These are phyloP conservation scores for Pseudocercospora fijiensis DNA, from an alignment of 2,329 filamentous ascomycete species.

Conservation along the genomic window DNA sequence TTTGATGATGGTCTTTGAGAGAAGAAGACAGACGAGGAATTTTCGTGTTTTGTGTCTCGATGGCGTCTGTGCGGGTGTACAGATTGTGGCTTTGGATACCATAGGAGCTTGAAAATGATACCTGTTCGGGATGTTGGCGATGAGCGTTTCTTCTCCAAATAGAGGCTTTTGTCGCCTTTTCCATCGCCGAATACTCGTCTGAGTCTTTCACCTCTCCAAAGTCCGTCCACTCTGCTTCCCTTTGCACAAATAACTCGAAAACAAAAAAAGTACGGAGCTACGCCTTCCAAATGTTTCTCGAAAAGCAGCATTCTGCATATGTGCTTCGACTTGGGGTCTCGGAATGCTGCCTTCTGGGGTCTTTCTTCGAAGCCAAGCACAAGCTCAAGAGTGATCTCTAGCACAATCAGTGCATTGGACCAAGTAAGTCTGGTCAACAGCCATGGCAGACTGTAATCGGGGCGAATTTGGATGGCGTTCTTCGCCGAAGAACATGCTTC, in stretches of 20 bases:
- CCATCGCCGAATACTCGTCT: too few species aligned
- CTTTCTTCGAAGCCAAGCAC: background rate
- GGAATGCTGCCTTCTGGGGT: background rate
- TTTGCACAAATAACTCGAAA: background rate
- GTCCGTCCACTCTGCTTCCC: background rate
- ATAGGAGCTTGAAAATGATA: background rate
- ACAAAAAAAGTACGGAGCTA: background rate
- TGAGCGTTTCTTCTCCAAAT: too few species aligned
- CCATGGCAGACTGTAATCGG: too few species aligned
- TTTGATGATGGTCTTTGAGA: slow-evolving; percentile 27
- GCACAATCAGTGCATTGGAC: background rate
- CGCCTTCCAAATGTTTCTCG: background rate
- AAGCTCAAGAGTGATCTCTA: background rate
- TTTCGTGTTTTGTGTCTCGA: background rate
- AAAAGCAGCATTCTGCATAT: background rate
- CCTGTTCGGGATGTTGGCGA: background rate
- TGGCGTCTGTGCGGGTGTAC: background rate
- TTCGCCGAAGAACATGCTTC: too few species aligned
- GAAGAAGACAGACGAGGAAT: background rate
- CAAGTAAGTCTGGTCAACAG: background rate
- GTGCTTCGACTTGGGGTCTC: too few species aligned
- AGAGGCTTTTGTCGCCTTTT: too few species aligned
- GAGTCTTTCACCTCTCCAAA: too few species aligned
- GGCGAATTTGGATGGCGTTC: too few species aligned
- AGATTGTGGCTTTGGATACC: background rate